Evolutionary conservation across 1,284 basidiomycete species (phyloP), one percentile per base, ranked within the genome.

Genomic region (Takashimella koratensis): DNA sequence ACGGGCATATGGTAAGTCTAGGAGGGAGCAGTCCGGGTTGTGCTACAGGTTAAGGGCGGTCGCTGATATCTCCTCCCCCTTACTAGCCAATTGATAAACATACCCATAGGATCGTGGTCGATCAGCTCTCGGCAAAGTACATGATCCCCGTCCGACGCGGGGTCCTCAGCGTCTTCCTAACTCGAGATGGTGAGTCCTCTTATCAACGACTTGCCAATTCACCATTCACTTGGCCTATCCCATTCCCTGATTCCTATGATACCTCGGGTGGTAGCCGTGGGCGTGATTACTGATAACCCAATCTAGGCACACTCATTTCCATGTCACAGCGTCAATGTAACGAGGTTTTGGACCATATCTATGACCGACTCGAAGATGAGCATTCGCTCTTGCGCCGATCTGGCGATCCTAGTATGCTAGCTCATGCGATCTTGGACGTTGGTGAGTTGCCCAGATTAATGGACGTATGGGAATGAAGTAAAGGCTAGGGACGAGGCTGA

Each of bases 341-440:
- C 36, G 73, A 75, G 36, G 70, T 71, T 2, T 60, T 76, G 5
- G 62, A 67, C 10, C 75, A 74, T 1, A 73, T 76, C 46, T 76
- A 76, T 55, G 62, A 61, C 12, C 54, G 75, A 25, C 52, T 76
- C 45, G 68, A 74, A 48, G 70, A 75, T 51, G 68, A 71, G 44
- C 60, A 67, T 45, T 71, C 68, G 54, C 54, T 76, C 25, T 57
- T 76, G 5, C 61, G 75, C 39, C 54, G 71, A 25, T 70, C 69
- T 3, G 71, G 66, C 12, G 75, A 76, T 60, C 67, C 69, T 23
- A 74, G 72, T 50, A 75, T 76, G 75, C 63, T 76, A 8, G 64
- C 67, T n/a, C 64, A 76, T 48, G 75, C 72, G 5, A 56, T 76
- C 2, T 53, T 76, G 36, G 75, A 76, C 53, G 65, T 71, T 21